Base-by-base conservation (phyloP, 2,329 filamentous ascomycete species). In the Colletotrichum truncatum region DNA sequence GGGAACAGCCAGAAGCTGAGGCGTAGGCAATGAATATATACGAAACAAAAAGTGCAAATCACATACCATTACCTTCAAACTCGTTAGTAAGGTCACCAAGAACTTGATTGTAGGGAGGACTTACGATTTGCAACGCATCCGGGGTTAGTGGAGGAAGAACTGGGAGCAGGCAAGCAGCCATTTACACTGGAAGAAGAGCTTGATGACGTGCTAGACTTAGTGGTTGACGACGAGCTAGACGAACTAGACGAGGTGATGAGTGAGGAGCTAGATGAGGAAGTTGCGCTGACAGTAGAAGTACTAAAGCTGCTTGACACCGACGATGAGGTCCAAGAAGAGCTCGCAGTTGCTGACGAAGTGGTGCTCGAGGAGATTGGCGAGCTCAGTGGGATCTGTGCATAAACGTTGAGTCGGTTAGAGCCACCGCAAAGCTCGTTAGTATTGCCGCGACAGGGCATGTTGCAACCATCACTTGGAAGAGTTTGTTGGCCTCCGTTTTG, bases 361-460 rank as follows among this genome's bases (percentile, higher is more conserved):
- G 12, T 32, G 8, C 16, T 14, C 21, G 39, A 43, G 39, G 18
- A 21, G 11, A 48, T 10, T 3, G 25, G 18, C 7, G n/a, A 2
- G 0, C 11, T 56, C n/a, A 56, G 1, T 16, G 21, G 12, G 2
- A 16, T 14, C n/a, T 16, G 28, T 9, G 73, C 71, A 70, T 77
- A 78, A 9, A 78, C 71, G 64, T 73, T 73, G 12, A 78, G 71
- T 18, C 75, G 71, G 64, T 72, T 70, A 49, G 71, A 66, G 3
- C 70, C 75, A 55, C 75, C 76, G 66, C 76, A 78, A 69, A 71
- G 76, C 53, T 76, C 65, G 45, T 66, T 71, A 7, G 61, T 41
- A 58, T 77, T 68, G 49, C 77, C 77, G 9, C 53, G 67, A 67
- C 77, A 78, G 7, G 67, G 43, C 73, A 77, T 75, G 67, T 68